These are phyloP conservation scores for Nepenthes alata DNA, from an alignment of 179 eudicot species.

Conservation along the genomic window DNA sequence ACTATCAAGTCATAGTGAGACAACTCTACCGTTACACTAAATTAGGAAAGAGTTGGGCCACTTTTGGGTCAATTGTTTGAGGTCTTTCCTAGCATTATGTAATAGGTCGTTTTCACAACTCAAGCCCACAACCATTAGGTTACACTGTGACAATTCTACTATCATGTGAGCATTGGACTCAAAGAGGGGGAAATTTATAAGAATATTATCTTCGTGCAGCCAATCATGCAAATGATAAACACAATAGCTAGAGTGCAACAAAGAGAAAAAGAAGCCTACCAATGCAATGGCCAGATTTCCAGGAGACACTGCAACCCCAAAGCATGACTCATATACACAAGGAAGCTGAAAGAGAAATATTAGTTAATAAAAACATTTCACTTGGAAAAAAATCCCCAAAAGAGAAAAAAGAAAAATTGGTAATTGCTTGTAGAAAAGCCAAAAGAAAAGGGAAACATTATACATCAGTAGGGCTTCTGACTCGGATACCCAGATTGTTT, in stretches of 20 bases:
- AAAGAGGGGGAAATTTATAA: no score
- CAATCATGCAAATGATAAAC: conserved; percentile 1
- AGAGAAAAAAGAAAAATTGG: neutral
- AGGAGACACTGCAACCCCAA: conserved; percentile 79
- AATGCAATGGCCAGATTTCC: conserved; percentile 78
- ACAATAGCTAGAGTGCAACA: neutral
- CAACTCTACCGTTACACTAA: no score
- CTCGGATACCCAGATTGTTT: conserved; percentile 43
- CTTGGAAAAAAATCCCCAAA: neutral
- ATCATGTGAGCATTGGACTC: no score
- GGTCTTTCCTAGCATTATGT: no score
- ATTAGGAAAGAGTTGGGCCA: no score
- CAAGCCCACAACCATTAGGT: no score
- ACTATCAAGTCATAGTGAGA: no score
- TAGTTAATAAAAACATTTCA: neutral
- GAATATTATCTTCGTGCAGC: neutral
- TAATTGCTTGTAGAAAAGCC: neutral
- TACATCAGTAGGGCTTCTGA: conserved; percentile 58
- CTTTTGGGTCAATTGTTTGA: no score
- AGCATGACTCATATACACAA: conserved; percentile 57
- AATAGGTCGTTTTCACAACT: no score
- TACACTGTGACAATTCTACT: no score
- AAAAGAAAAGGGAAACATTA: conserved; percentile 9
- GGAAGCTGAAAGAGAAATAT: conserved; percentile 48
- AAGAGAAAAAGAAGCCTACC: conserved; percentile 31